Evolutionary conservation across 306 rosid genomes (phyloP).

Genomic region (Phaseolus lunatus): DNA sequence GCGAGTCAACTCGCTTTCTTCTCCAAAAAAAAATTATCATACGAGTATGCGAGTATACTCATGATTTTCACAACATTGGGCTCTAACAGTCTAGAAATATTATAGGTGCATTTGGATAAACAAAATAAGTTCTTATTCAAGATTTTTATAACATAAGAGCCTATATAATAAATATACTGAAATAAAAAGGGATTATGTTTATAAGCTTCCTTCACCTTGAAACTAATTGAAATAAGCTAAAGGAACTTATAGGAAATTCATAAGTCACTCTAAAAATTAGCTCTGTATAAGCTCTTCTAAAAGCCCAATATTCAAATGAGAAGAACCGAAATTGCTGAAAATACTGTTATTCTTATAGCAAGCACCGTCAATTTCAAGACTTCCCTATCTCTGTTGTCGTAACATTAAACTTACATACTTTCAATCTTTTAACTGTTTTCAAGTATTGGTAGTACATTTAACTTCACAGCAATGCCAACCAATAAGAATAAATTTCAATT

Average conservation of each 20-base stretch:
- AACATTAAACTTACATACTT: background rate
- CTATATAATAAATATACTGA: background rate
- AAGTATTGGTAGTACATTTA: background rate
- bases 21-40: too few species aligned
- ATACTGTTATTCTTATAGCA: constrained; percentile 15
- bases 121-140: background rate
- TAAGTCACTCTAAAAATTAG: background rate
- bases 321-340: constrained; percentile 18
- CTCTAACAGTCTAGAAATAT: constrained; percentile 3
- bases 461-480: constrained; percentile 8
- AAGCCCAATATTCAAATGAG: background rate
- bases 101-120: background rate
- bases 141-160: background rate
- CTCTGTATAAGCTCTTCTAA: background rate
- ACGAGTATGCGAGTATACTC: too few species aligned
- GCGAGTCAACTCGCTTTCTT: too few species aligned
- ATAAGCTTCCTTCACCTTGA: background rate
- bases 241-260: background rate
- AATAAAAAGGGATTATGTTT: background rate
- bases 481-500: constrained; percentile 3
- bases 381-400: constrained; percentile 5
- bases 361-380: constrained; percentile 23
- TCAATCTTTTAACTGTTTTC: background rate
- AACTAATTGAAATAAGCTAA: background rate
- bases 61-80: too few species aligned